phyloP scores from a whole-genome alignment of 768 basidiomycete species.

The Rhizopogon roseolus region DNA sequence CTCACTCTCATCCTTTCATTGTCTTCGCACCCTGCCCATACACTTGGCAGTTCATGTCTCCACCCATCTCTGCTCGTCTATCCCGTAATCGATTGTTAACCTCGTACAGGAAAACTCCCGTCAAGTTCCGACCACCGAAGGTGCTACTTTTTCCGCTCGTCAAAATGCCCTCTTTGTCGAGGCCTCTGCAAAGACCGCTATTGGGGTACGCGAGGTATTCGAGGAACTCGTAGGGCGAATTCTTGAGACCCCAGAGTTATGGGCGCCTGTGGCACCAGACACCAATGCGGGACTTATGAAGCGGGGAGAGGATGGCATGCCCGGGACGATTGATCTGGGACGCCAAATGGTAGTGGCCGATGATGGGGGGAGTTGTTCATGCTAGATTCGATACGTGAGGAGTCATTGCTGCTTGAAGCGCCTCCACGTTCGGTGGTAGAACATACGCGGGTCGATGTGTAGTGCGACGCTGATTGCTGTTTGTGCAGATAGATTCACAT shows the following conservation, averaged over 20 bases:
- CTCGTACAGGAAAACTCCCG: constrained; percentile 76
- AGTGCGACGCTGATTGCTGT: not conserved
- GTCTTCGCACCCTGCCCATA: not conserved
- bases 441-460: not conserved
- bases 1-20: too few relatives aligned
- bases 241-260: constrained; percentile 77
- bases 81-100: not conserved
- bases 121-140: constrained; percentile 79
- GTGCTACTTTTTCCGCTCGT: constrained; percentile 69
- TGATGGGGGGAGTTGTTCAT: not conserved
- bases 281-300: constrained; percentile 4
- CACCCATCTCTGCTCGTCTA: not conserved
- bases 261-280: constrained; percentile 40
- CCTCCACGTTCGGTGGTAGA: not conserved
- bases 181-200: constrained; percentile 87
- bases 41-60: not conserved
- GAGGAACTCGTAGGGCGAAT: constrained; percentile 78
- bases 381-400: not conserved
- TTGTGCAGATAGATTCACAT: not conserved
- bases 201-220: constrained; percentile 76
- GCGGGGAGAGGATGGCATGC: constrained; percentile 28
- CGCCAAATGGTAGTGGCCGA: not conserved
- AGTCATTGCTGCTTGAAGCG: not conserved
- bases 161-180: constrained; percentile 89
- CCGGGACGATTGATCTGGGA: constrained; percentile 36